phyloP scores from a whole-genome alignment of 1,284 basidiomycete species.

The Mycena citricolor region DNA sequence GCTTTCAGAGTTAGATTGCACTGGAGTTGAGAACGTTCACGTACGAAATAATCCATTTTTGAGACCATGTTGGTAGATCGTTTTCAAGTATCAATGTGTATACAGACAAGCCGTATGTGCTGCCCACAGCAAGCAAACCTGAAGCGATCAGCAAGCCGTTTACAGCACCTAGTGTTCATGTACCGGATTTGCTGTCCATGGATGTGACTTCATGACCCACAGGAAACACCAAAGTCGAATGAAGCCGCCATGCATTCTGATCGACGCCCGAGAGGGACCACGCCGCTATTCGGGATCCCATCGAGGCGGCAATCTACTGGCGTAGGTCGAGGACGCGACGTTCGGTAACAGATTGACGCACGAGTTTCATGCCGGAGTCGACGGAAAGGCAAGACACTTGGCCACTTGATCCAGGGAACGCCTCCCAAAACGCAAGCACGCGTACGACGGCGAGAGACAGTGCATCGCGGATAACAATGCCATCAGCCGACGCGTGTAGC shows the following conservation, averaged over 20 bases:
- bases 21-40: slow-evolving; percentile 23
- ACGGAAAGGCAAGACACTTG: slow-evolving; percentile 62
- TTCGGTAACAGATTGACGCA: slow-evolving; percentile 39
- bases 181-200: slow-evolving; percentile 73
- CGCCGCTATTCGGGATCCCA: slow-evolving; percentile 62
- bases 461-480: slow-evolving; percentile 68
- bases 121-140: slow-evolving; percentile 75
- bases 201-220: slow-evolving; percentile 54
- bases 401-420: slow-evolving; percentile 60
- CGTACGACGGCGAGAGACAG: slow-evolving; percentile 58
- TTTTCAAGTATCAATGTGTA: slow-evolving; percentile 76
- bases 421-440: slow-evolving; percentile 73
- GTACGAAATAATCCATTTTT: slow-evolving; percentile 69
- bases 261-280: slow-evolving; percentile 71
- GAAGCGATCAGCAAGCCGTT: slow-evolving; percentile 24
- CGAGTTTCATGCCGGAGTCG: slow-evolving; percentile 75
- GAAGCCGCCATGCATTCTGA: slow-evolving; percentile 68
- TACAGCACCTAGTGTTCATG: slow-evolving; percentile 6
- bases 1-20: slow-evolving; percentile 14
- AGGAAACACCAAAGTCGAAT: slow-evolving; percentile 70
- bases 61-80: slow-evolving; percentile 76
- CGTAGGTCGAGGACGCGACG: slow-evolving; percentile 17
- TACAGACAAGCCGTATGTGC: slow-evolving; percentile 55
- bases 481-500: slow-evolving; percentile 72
- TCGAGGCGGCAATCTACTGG: slow-evolving; percentile 67